Evolutionary conservation across 1,284 basidiomycete genomes (phyloP).

Genomic region (Ganoderma multipileum): DNA sequence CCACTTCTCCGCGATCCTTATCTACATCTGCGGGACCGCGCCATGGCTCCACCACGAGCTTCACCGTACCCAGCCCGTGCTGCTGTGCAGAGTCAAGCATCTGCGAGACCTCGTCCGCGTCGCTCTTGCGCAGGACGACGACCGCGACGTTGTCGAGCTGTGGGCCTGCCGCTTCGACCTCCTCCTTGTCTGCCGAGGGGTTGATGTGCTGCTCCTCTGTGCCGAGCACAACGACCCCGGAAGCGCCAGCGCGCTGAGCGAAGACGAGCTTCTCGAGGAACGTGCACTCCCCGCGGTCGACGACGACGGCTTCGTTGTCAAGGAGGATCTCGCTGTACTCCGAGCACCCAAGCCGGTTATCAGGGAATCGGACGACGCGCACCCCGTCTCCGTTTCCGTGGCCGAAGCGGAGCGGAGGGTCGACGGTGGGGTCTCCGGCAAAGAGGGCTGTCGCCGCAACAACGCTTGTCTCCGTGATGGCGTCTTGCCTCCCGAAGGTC

Average conservation of each 20-base stretch:
- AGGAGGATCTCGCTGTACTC: conserved; percentile 56
- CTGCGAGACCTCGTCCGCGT: conserved; percentile 57
- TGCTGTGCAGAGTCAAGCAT: conserved; percentile 61
- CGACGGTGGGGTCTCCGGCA: conserved; percentile 63
- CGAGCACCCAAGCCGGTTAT: conserved; percentile 65
- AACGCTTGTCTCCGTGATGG: conserved; percentile 53
- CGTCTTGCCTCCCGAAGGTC: conserved; percentile 41
- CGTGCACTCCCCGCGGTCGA: conserved; percentile 78
- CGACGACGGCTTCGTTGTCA: conserved; percentile 57
- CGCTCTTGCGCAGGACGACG: conserved; percentile 60
- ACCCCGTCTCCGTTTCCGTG: conserved; percentile 56
- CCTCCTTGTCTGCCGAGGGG: conserved; percentile 67
- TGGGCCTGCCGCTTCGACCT: conserved; percentile 63
- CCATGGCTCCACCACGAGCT: conserved; percentile 56
- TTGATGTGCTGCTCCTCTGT: conserved; percentile 66
- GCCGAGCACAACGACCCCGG: conserved; percentile 77
- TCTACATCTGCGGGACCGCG: conserved; percentile 35
- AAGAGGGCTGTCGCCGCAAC: conserved; percentile 74
- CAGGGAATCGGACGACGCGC: conserved; percentile 53
- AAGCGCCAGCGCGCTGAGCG: conserved; percentile 72
- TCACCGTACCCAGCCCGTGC: conserved; percentile 54
- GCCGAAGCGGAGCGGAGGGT: conserved; percentile 50
- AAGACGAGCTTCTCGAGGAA: conserved; percentile 81
- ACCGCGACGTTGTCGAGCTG: conserved; percentile 61
- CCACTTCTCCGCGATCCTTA: background rate